Conservation (phyloP, 208 protist species). For the Trypanosomatidae sp. region DNA sequence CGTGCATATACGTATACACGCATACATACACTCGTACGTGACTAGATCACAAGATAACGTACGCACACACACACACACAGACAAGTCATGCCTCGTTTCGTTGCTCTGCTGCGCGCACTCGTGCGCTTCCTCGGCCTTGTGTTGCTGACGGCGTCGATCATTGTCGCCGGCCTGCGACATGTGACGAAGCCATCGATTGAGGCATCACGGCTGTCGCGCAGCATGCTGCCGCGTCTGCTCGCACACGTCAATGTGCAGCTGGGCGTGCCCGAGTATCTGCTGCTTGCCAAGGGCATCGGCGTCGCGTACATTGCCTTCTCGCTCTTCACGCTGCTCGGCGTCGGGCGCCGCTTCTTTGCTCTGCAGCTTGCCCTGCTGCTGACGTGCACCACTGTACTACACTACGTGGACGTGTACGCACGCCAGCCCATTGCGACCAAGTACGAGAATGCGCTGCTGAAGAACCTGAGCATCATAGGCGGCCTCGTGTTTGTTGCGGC, state of each 20-base stretch:
- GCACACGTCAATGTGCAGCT: conserved; percentile 7
- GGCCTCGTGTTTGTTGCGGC: conserved; percentile 58
- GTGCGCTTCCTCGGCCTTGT: conserved; percentile 54
- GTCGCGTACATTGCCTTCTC: conserved; percentile 53
- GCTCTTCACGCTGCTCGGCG: conserved; percentile 65
- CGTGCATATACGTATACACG: too few species aligned
- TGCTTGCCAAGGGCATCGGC: conserved; percentile 33
- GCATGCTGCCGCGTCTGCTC: conserved; percentile 50
- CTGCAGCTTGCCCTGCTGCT: conserved; percentile 44
- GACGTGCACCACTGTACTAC: conserved; percentile 29
- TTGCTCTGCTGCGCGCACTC: conserved; percentile 24
- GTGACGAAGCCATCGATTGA: conserved; percentile 23
- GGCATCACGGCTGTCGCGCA: conserved; percentile 37
- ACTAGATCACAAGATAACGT: too few species aligned
- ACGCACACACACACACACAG: too few species aligned
- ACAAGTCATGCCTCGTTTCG: too few species aligned
- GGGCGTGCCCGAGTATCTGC: conserved; percentile 22
- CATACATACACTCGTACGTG: too few species aligned
- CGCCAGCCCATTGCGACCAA: too few species aligned
- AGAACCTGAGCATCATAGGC: too few species aligned
- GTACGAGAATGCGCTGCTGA: too few species aligned
- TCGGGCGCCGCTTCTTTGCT: conserved; percentile 67
- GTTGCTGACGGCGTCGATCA: conserved; percentile 31
- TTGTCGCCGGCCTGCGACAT: conserved; percentile 34
- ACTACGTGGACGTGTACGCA: conserved; percentile 50